phyloP scores from a whole-genome alignment of 1,284 basidiomycete genomes.

The Ceratobasidium sp. region DNA sequence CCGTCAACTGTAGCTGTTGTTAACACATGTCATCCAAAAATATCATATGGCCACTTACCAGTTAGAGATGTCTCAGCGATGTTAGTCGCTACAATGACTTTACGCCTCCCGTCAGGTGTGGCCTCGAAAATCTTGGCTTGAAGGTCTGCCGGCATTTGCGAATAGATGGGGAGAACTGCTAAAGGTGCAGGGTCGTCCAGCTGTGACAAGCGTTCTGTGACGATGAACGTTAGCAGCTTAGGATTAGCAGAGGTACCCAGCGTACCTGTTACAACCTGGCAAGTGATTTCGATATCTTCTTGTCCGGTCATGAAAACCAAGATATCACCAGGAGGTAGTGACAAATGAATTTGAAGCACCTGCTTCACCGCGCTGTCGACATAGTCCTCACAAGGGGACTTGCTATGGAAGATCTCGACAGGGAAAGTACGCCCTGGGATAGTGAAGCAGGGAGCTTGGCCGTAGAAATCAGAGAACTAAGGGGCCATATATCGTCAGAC shows the following conservation, averaged over 20 bases:
- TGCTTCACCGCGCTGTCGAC: slow-evolving; percentile 98
- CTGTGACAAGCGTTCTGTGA: slow-evolving; percentile 84
- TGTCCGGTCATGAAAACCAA: slow-evolving; percentile 99
- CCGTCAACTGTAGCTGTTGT: slow-evolving; percentile 77
- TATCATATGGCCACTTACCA: slow-evolving; percentile 55
- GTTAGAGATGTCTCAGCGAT: slow-evolving; percentile 99
- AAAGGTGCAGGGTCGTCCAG: slow-evolving; percentile 88
- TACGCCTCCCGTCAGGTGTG: slow-evolving; percentile 91
- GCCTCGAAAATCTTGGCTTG: slow-evolving; percentile 98
- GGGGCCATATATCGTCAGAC: neutral
- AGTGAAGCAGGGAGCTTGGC: slow-evolving; percentile 92
- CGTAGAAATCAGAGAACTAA: slow-evolving; percentile 94
- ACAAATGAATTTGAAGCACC: slow-evolving; percentile 94
- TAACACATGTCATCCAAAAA: slow-evolving; percentile 31
- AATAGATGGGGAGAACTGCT: slow-evolving; percentile 95
- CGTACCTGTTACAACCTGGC: slow-evolving; percentile 84
- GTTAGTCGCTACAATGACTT: slow-evolving; percentile 98
- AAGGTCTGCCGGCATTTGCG: slow-evolving; percentile 98
- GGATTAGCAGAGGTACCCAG: slow-evolving; percentile 42
- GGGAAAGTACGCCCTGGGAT: slow-evolving; percentile 99
- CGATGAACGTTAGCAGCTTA: slow-evolving; percentile 47
- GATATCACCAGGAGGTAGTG: slow-evolving; percentile 93
- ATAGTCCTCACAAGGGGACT: slow-evolving; percentile 98
- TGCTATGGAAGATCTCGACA: slow-evolving; percentile 94
- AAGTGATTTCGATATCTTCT: slow-evolving; percentile 97